Conservation (phyloP, 2,329 filamentous ascomycete species). For the Paraconiothyrium brasiliense region DNA sequence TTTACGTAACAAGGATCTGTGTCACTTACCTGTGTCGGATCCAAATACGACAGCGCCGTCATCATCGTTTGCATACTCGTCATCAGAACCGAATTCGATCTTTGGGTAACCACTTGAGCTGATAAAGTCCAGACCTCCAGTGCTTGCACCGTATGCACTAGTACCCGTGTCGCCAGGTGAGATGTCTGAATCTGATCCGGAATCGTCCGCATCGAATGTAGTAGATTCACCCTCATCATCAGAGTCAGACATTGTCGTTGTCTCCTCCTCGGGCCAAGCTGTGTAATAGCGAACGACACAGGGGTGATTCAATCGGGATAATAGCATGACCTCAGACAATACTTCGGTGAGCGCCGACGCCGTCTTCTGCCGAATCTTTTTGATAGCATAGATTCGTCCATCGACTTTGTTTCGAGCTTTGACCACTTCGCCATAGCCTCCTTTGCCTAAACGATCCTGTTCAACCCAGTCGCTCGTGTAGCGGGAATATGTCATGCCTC, state of each 20-base stretch:
- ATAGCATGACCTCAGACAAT: conserved; percentile 82
- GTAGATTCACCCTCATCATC: conserved; percentile 45
- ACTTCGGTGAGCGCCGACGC: conserved; percentile 79
- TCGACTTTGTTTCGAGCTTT: conserved; percentile 95
- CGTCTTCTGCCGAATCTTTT: conserved; percentile 89
- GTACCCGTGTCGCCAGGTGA: conserved; percentile 36
- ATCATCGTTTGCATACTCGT: conserved; percentile 51
- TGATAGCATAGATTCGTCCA: conserved; percentile 92
- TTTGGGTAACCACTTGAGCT: conserved; percentile 82
- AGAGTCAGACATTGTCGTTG: conserved; percentile 53
- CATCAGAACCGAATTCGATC: conserved; percentile 77
- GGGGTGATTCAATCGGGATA: conserved; percentile 93
- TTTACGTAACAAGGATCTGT: neutral
- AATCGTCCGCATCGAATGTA: conserved; percentile 39
- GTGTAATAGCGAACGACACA: conserved; percentile 90
- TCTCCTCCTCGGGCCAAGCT: conserved; percentile 87
- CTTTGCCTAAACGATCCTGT: conserved; percentile 86
- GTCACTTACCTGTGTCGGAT: conserved; percentile 48
- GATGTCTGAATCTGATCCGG: conserved; percentile 35
- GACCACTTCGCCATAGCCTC: conserved; percentile 95
- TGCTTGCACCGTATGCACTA: conserved; percentile 72
- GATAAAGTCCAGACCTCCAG: conserved; percentile 86
- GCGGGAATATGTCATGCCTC: conserved; percentile 66
- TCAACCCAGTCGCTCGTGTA: conserved; percentile 93
- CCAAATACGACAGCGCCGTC: conserved; percentile 48